Base-by-base conservation (phyloP, 75 land plant genomes). In the Gnetum montanum region DNA sequence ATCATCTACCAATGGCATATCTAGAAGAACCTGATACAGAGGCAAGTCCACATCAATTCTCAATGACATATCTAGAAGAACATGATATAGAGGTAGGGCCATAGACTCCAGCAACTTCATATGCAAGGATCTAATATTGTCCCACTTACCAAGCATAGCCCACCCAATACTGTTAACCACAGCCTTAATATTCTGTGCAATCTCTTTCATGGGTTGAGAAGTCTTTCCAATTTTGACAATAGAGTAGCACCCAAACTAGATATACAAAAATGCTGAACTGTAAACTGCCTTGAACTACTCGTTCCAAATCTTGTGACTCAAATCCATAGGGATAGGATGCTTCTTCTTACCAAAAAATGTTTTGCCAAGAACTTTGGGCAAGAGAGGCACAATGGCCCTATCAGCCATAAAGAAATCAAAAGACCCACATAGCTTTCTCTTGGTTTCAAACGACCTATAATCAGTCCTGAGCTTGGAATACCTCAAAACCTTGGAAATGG, bases 21-120 rank as follows among this genome's bases (percentile, higher is more conserved):
- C n/a, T n/a, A n/a, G n/a, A n/a, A n/a, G n/a, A n/a, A n/a, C n/a
- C n/a, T n/a, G n/a, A n/a, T n/a, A n/a, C n/a, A n/a, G n/a, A n/a
- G n/a, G n/a, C n/a, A n/a, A n/a, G n/a, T n/a, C n/a, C n/a, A n/a
- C 66, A 8, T 62, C 70, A 49, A 72, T 66, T 52, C 57, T 68
- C 60, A 72, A 61, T 33, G 19, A 23, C 56, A 68, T 8, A 3
- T 73, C 75, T 5, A 88, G 88, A 43, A 74, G 15, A 7, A 75
- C 61, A 61, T 91, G 83, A 57, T 83, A 91, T 34, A 91, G 33
- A 6, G 97, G 97, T 25, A 91, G 73, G 1, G 97, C 79, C 36
- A 83, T 11, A 2, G 93, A 87, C 48, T 91, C 93, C 48, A 50
- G 6, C 25, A 84, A 50, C 67, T 91, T 91, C 66, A 91, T 49